Percentiles rank a stretch among this genome's conserved stretches.
Evolutionary conservation across 2,329 filamentous ascomycete genomes (phyloP).

Genomic region (Zymoseptoria pseudotritici): DNA sequence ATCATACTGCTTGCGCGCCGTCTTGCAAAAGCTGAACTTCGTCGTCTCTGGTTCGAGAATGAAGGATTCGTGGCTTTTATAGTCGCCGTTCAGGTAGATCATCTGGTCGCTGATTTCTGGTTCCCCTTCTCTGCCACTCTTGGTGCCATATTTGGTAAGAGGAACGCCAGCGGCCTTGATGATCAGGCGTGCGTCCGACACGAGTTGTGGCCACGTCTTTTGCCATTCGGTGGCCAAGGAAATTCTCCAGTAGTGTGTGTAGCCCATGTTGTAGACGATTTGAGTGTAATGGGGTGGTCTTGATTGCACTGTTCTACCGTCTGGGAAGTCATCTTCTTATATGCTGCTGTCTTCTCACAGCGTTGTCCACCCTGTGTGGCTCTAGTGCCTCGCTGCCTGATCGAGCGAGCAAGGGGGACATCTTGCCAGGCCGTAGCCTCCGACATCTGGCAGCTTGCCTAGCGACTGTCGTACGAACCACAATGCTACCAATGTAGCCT

Average conservation of each 20-base stretch:
- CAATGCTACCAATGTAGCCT: no score
- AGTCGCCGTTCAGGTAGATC: not conserved
- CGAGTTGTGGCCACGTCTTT: not conserved
- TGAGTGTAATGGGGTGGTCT: not conserved
- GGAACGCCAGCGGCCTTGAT: not conserved
- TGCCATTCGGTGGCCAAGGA: not conserved
- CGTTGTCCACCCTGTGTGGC: no score
- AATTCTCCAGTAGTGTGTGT: not conserved
- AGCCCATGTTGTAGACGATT: not conserved
- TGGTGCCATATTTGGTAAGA: not conserved
- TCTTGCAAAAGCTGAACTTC: slow-evolving; percentile 1
- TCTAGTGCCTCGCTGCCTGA: not conserved
- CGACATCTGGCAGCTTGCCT: not conserved
- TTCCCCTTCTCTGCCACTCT: not conserved
- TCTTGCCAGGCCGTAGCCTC: not conserved
- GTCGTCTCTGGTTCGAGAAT: not conserved
- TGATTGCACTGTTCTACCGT: no score
- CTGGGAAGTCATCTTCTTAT: no score
- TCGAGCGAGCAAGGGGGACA: not conserved
- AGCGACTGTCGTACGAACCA: no score
- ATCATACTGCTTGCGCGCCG: slow-evolving; percentile 1
- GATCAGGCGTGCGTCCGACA: not conserved
- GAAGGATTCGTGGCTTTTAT: not conserved
- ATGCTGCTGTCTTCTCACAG: no score
- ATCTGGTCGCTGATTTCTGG: not conserved